phyloP scores from a whole-genome alignment of 176 grass and related monocot species.

The Paspalum notatum region DNA sequence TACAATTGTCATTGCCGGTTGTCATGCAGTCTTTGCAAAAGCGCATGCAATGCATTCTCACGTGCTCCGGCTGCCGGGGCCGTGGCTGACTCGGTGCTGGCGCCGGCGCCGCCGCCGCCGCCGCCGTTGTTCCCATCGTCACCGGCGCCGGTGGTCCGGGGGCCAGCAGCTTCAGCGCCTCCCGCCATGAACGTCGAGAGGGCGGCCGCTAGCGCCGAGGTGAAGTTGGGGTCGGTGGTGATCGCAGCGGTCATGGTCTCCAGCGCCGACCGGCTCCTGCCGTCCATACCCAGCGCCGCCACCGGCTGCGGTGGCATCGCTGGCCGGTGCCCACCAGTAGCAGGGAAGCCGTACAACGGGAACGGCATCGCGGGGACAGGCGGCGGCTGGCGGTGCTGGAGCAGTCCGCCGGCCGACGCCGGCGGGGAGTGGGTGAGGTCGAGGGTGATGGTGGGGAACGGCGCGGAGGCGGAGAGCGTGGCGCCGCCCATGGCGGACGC shows the following conservation, averaged over 20 bases:
- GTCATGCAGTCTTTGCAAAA: conserved; percentile 16
- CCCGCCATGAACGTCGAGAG: conserved; percentile 66
- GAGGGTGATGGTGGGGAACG: conserved; percentile 80
- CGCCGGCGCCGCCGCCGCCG: background rate
- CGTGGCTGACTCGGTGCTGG: background rate
- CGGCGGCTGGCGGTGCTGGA: conserved; percentile 28
- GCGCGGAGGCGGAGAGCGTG: conserved; percentile 77
- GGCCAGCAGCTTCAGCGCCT: background rate
- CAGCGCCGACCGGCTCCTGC: conserved; percentile 24
- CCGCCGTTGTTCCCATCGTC: conserved; percentile 18
- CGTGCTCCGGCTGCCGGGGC: background rate
- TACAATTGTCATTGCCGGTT: conserved; percentile 14
- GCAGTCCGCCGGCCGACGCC: conserved; percentile 6
- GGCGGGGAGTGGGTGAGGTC: conserved; percentile 62
- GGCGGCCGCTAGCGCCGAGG: conserved; percentile 58
- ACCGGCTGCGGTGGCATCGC: background rate
- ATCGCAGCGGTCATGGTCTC: conserved; percentile 75
- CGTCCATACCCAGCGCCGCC: background rate
- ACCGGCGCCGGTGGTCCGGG: background rate
- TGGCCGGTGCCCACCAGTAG: conserved; percentile 20
- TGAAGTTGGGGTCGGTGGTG: conserved; percentile 70
- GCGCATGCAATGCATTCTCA: conserved; percentile 18
- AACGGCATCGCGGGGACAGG: conserved; percentile 3
- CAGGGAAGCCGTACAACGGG: conserved; percentile 46
- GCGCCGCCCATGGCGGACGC: conserved; percentile 53